Evolutionary conservation across 495 filamentous ascomycete genomes (phyloP), one percentile per base, ranked within the genome.

Genomic region (Cercophora newfieldiana): DNA sequence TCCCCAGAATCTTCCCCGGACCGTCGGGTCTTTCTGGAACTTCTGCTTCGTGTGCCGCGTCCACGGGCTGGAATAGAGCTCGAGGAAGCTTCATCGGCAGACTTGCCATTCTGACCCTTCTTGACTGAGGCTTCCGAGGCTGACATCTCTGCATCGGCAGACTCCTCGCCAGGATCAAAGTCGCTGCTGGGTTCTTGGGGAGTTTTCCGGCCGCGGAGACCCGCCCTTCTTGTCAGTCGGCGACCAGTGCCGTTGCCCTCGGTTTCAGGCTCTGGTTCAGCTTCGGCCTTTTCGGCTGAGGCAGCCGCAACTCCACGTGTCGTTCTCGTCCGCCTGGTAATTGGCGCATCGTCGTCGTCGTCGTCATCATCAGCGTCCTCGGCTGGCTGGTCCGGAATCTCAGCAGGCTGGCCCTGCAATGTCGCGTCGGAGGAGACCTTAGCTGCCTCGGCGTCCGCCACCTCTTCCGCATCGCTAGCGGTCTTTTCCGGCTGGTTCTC

Each of bases 91-190:
- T 78, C 78, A 18, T 81, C 80, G 21, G 72, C 75, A 19, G 58
- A 30, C 21, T 69, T 72, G 24, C 63, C 74, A n/a, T 55, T 69
- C 0, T 48, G 70, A 7, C 66, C 62, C 22, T 73, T 74, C 33
- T 74, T 78, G 37, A 72, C 47, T 1, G 69, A 59, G 25, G 71
- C 72, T 37, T 85, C 83, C 16, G 78, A 80, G 8, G 53, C 84
- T 0, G 80, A 82, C 10, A 68, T 65, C 19, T 81, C 78, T 6
- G 81, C 85, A 4, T 86, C 86, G 48, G 79, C 85, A 0, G 80
- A 84, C 31, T 88, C 89, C 57, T 88, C 87, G 7, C 84, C 85
- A 7, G 92, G 92, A 70, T 97, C 92, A 71, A 96, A 97, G 68
- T 97, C 93, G 73, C 91, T 95, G 69, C 89, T 92, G 18, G 90